These are phyloP conservation scores for Phytomonas serpens DNA, from an alignment of 208 protist genomes.

Conservation along the genomic window DNA sequence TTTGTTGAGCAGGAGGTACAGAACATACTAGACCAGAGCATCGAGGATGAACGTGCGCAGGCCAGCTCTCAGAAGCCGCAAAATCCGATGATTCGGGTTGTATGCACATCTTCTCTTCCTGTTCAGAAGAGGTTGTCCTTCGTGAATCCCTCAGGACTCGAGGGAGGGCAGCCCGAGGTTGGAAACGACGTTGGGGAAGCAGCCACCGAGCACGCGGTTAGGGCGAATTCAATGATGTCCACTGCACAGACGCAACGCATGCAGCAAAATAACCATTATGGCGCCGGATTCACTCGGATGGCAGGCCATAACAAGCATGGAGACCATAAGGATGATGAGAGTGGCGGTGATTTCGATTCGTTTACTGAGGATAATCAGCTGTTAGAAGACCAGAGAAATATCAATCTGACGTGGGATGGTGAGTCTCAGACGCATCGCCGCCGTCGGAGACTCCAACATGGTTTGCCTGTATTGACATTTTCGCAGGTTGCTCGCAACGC, in stretches of 20 bases:
- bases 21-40: conserved; percentile 4
- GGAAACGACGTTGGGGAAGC: not conserved
- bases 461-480: conserved; percentile 22
- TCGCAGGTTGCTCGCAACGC: conserved; percentile 31
- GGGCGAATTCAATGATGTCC: not conserved
- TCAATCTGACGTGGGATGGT: not conserved
- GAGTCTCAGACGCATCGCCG: conserved; percentile 24
- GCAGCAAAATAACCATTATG: not conserved
- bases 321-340: not conserved
- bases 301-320: not conserved
- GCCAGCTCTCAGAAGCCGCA: not conserved
- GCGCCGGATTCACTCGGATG: not conserved
- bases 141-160: not conserved
- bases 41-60: not conserved
- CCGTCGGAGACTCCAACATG: conserved; percentile 27
- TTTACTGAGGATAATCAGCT: conserved; percentile 4
- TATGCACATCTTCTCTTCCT: not conserved
- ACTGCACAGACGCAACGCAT: not conserved
- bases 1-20: conserved; percentile 5
- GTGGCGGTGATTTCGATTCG: not conserved
- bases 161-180: not conserved
- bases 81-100: not conserved
- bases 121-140: not conserved
- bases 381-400: not conserved
- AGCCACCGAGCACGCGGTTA: not conserved